Evolutionary conservation across 2,329 filamentous ascomycete species (phyloP).

Genomic region (Colletotrichum camelliae): DNA sequence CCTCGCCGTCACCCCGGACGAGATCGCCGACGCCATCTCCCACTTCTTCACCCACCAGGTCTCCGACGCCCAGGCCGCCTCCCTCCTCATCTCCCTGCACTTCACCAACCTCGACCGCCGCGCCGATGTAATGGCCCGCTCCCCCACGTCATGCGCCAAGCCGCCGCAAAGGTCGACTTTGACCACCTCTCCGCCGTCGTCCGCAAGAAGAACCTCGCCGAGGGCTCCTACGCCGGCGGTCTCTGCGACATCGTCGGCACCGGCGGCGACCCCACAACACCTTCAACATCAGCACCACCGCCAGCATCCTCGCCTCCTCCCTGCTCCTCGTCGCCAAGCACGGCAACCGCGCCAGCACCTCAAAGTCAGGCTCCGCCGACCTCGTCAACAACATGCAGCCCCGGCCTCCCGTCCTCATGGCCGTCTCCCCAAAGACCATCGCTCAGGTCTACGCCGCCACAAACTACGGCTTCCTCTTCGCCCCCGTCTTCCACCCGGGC

Average conservation of each 20-base stretch:
- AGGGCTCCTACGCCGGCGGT: conserved; percentile 81
- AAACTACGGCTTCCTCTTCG: conserved; percentile 96
- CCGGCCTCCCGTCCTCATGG: conserved; percentile 73
- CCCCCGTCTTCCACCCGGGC: conserved; percentile 93
- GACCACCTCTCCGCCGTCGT: conserved; percentile 66
- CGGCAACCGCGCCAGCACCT: conserved; percentile 94
- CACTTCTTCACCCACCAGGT: conserved; percentile 91
- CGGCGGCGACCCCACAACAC: conserved; percentile 95
- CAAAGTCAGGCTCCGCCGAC: conserved; percentile 94
- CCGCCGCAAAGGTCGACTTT: conserved; percentile 75
- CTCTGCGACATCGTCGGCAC: conserved; percentile 97
- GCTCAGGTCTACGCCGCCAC: conserved; percentile 75
- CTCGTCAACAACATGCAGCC: conserved; percentile 79
- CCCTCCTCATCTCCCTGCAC: conserved; percentile 88
- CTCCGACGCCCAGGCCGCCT: conserved; percentile 86
- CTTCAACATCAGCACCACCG: conserved; percentile 96
- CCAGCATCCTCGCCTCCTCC: conserved; percentile 89
- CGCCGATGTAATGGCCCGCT: conserved; percentile 85
- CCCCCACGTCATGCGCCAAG: conserved; percentile 81
- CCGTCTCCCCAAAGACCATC: conserved; percentile 76
- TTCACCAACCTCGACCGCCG: conserved; percentile 87
- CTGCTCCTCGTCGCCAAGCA: conserved; percentile 90
- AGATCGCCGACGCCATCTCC: conserved; percentile 89
- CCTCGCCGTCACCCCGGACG: conserved; percentile 68
- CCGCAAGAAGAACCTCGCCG: conserved; percentile 61